Evolutionary conservation across 352 stramenopile species (phyloP).

Genomic region (Phytopythium kandeliae): DNA sequence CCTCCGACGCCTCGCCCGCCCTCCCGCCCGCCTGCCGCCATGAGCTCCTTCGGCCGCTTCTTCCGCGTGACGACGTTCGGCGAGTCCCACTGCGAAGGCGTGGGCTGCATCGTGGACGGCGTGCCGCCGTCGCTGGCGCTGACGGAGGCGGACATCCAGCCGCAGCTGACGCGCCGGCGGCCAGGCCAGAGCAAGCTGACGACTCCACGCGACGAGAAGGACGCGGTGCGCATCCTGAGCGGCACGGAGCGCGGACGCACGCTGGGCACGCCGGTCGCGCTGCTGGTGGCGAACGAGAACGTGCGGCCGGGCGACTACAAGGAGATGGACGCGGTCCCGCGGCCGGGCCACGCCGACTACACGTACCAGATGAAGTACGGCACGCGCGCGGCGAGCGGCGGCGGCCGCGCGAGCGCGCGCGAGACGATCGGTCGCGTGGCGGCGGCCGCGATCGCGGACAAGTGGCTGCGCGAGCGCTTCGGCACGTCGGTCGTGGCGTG

Average conservation of each 20-base stretch:
- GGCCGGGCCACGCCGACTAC: constrained; percentile 96
- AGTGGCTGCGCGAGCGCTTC: constrained; percentile 93
- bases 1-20: not conserved
- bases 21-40: constrained; percentile 17
- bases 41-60: constrained; percentile 94
- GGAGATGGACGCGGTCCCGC: constrained; percentile 91
- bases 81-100: constrained; percentile 97
- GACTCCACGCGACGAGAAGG: constrained; percentile 97
- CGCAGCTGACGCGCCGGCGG: constrained; percentile 95
- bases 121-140: constrained; percentile 95
- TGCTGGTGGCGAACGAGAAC: constrained; percentile 98
- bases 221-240: constrained; percentile 96
- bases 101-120: constrained; percentile 97
- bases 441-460: constrained; percentile 94
- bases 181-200: constrained; percentile 98
- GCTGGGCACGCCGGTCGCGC: constrained; percentile 95
- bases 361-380: constrained; percentile 99
- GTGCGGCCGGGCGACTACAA: constrained; percentile 96
- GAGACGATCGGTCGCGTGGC: constrained; percentile 99
- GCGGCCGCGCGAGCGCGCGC: constrained; percentile 92
- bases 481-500: constrained; percentile 86
- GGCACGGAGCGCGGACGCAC: constrained; percentile 93
- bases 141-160: constrained; percentile 95
- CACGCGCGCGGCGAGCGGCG: constrained; percentile 94
- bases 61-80: constrained; percentile 99